Percentiles rank a stretch among this genome's conserved stretches.
Evolutionary conservation across 208 protist genomes (phyloP).

Genomic region (Trypanosoma melophagium): DNA sequence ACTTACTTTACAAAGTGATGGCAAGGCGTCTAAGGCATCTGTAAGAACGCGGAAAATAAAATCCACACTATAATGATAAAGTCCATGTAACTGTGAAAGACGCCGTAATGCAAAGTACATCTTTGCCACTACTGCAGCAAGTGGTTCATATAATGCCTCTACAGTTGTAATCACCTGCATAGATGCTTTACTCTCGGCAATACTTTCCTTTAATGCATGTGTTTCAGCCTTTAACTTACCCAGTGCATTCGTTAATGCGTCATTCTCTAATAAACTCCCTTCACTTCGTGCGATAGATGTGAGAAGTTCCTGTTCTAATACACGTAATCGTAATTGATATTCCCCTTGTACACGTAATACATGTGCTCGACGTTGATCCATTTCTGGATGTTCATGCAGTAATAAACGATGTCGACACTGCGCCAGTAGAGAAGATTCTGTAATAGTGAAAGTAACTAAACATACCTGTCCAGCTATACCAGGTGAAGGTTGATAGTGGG

Average conservation of each 20-base stretch:
- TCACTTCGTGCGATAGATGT: constrained; percentile 91
- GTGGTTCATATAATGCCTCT: constrained; percentile 90
- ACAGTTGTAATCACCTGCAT: constrained; percentile 88
- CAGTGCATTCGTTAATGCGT: constrained; percentile 93
- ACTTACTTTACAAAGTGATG: constrained; percentile 11
- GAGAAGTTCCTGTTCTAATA: constrained; percentile 96
- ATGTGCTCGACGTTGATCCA: constrained; percentile 91
- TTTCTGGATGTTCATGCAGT: constrained; percentile 95
- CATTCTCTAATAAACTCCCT: constrained; percentile 97
- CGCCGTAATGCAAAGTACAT: constrained; percentile 96
- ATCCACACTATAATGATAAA: constrained; percentile 97
- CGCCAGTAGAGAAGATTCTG: constrained; percentile 91
- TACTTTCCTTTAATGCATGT: constrained; percentile 82
- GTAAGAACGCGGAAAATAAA: constrained; percentile 95
- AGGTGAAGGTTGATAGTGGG: constrained; percentile 93
- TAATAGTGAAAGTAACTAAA: constrained; percentile 99
- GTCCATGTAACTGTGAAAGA: constrained; percentile 91
- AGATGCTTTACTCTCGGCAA: constrained; percentile 91
- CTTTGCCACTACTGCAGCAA: constrained; percentile 86
- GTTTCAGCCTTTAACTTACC: constrained; percentile 95
- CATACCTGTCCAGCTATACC: constrained; percentile 96
- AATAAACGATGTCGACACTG: constrained; percentile 94
- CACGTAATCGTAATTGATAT: constrained; percentile 91
- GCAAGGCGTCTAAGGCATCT: constrained; percentile 71
- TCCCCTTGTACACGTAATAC: constrained; percentile 95